Evolutionary conservation across 331 rosid genomes (phyloP), one percentile per base, ranked within the genome.

Genomic region (Acacia concinna): DNA sequence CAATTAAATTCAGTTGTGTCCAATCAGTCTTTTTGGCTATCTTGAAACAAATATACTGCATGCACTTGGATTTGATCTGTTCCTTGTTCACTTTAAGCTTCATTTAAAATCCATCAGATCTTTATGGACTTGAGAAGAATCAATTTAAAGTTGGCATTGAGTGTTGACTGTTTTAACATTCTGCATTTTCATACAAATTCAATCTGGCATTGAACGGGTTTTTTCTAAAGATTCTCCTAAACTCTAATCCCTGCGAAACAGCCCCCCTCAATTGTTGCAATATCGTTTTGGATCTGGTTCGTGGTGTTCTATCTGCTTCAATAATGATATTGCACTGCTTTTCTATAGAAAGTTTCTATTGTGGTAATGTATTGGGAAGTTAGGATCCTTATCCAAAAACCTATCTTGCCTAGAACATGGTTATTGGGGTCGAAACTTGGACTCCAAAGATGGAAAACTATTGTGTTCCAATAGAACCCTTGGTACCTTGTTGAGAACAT

Each of bases 161-260:
- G 20, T 75, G 4, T 30, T 47, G 23, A 5, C 78, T 57, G 37
- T 49, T 80, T 62, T 76, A 63, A 30, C 74, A 64, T 63, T 71
- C 71, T 65, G 77, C 71, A 77, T 37, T 27, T 38, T 32, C 76
- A 68, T 64, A 40, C 40, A 68, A 41, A 71, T 38, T 34, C 72
- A 35, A 69, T 62, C 21, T 56, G 47, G 49, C 35, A n/a, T 82
- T 49, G 56, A 49, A 18, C 18, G 23, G 18, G 56, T 49, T 18
- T 18, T 49, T 49, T 17, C 9, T 0, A 17, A 49, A 49, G 56
- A 49, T 49, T 23, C 56, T 17, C 23, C 18, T 47, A 21, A 49
- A 18, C 23, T 4, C 23, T 49, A 18, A 49, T 49, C 56, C 23
- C 15, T 49, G 56, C 23, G 2, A 5, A 18, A 6, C 10, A 18